These are phyloP conservation scores for Haplosporangium sp. DNA, from an alignment of 371 early-diverging fungal genomes.

Conservation along the genomic window DNA sequence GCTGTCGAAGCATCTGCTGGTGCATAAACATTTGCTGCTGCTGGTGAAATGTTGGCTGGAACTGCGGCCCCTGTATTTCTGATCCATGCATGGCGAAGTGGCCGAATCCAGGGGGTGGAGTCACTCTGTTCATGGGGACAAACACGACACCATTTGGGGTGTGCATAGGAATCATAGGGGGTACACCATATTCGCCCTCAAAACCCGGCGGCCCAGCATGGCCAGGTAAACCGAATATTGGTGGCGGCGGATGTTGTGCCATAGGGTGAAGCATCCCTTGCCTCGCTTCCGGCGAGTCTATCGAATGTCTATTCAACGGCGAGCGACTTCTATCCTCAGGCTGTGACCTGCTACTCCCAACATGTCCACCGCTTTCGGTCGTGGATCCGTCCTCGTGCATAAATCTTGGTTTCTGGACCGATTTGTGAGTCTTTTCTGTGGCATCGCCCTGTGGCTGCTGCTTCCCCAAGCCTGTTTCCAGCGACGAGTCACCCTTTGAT, in stretches of 20 bases:
- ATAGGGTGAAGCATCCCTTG: constrained; percentile 4
- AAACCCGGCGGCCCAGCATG: constrained; percentile 16
- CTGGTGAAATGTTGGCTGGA: neutral
- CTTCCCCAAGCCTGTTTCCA: neutral
- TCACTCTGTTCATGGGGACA: constrained; percentile 35
- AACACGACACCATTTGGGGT: constrained; percentile 25
- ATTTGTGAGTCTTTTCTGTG: neutral
- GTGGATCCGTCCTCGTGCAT: neutral
- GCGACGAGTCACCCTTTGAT: neutral
- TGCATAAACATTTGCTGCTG: constrained; percentile 22
- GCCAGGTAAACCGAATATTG: constrained; percentile 16
- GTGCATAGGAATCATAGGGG: constrained; percentile 21
- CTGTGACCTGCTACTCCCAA: neutral
- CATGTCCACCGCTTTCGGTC: neutral
- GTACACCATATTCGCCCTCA: constrained; percentile 18
- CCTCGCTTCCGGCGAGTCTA: constrained; percentile 17
- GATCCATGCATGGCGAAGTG: constrained; percentile 22
- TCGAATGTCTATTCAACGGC: constrained; percentile 13
- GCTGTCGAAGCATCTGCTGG: constrained; percentile 11
- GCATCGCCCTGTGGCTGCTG: neutral
- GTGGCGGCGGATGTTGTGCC: constrained; percentile 7
- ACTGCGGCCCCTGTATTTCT: neutral
- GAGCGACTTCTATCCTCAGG: constrained; percentile 7
- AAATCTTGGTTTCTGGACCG: neutral
- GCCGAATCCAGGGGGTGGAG: constrained; percentile 35